Evolutionary conservation across 2,329 filamentous ascomycete species (phyloP).

Genomic region (Calcarisporium arbuscula): DNA sequence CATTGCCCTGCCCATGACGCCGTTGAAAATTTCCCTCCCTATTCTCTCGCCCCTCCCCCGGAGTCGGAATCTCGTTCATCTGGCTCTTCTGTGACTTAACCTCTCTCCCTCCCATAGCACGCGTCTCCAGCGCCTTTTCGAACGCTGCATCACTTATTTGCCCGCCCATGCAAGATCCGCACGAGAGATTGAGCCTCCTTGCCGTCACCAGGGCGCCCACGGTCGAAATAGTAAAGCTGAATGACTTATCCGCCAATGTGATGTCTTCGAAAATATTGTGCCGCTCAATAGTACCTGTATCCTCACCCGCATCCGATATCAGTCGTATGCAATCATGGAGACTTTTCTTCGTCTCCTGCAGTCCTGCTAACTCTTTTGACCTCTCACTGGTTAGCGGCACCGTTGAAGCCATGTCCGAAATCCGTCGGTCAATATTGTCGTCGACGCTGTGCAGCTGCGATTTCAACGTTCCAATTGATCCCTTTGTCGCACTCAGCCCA

Average conservation of each 20-base stretch:
- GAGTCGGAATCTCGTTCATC: too few species aligned
- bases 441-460: background rate
- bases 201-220: constrained; percentile 13
- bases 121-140: too few species aligned
- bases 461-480: background rate
- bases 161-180: background rate
- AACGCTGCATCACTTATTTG: constrained; percentile 28
- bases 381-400: constrained; percentile 1
- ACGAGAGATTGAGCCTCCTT: constrained; percentile 2
- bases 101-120: too few species aligned
- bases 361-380: constrained; percentile 1
- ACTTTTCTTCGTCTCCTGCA: constrained; percentile 2
- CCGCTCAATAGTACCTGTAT: background rate
- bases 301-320: background rate
- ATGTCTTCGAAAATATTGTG: constrained; percentile 12
- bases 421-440: background rate
- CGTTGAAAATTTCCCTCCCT: too few species aligned
- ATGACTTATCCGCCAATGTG: constrained; percentile 8
- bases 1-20: too few species aligned
- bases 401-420: background rate
- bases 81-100: too few species aligned
- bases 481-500: background rate
- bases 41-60: too few species aligned
- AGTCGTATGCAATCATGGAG: background rate
- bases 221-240: constrained; percentile 12